Evolutionary conservation across 371 early-diverging fungal species (phyloP).

Genomic region (Choanephora cucurbitarum): DNA sequence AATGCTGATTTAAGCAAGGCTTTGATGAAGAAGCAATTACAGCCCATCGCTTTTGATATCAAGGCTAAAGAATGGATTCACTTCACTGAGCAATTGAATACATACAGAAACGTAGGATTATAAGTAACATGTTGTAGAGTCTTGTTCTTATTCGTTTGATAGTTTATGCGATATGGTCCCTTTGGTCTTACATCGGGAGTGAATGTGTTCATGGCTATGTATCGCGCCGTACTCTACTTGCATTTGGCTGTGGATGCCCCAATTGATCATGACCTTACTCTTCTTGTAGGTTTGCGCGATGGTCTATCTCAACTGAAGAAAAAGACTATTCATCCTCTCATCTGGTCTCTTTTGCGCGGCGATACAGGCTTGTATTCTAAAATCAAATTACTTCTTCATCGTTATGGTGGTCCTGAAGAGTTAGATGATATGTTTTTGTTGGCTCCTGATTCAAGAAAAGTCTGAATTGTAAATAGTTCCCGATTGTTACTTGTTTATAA

Average conservation of each 20-base stretch:
- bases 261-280: too few species aligned
- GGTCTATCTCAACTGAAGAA: constrained; percentile 14
- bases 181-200: constrained; percentile 40
- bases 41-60: neutral
- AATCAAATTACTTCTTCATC: constrained; percentile 15
- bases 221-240: constrained; percentile 23
- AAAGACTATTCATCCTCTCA: constrained; percentile 33
- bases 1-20: constrained; percentile 25
- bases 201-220: constrained; percentile 36
- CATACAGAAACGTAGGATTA: too few species aligned
- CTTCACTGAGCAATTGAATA: neutral
- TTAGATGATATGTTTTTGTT: constrained; percentile 27
- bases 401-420: constrained; percentile 1
- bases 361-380: constrained; percentile 29
- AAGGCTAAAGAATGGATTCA: neutral
- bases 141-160: neutral
- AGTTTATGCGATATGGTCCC: constrained; percentile 48
- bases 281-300: neutral
- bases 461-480: too few species aligned
- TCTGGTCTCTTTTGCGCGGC: constrained; percentile 34
- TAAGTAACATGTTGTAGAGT: too few species aligned
- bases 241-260: constrained; percentile 11
- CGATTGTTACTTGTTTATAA: too few species aligned
- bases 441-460: constrained; percentile 23
- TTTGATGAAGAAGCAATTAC: neutral